Evolutionary conservation across 169 alveolate genomes (phyloP).

Genomic region (Plasmodium sp.): DNA sequence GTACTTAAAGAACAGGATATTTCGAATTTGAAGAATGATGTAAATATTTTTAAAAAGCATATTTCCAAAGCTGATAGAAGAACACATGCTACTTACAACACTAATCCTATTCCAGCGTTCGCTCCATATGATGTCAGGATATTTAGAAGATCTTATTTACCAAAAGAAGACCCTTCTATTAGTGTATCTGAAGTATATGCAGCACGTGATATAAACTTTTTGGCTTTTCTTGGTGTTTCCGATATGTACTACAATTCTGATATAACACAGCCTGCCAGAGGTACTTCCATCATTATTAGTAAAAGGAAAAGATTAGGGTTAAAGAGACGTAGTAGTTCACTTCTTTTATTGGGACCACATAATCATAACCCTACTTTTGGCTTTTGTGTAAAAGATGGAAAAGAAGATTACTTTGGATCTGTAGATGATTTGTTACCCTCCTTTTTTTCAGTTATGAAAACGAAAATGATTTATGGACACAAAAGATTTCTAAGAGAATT

Average conservation of each 20-base stretch:
- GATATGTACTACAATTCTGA: constrained; percentile 55
- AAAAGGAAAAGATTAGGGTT: constrained; percentile 11
- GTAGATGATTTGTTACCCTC: constrained; percentile 22
- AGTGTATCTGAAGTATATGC: not conserved
- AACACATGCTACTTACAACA: not conserved
- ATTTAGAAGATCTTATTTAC: not conserved
- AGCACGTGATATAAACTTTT: constrained; percentile 30
- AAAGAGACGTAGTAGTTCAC: constrained; percentile 42
- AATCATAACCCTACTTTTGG: not conserved
- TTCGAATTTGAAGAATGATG: not conserved
- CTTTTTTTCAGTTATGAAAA: constrained; percentile 59
- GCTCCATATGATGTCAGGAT: not conserved
- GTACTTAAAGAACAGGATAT: not conserved
- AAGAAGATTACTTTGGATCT: constrained; percentile 13
- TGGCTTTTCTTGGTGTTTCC: constrained; percentile 9
- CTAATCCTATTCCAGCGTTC: not conserved
- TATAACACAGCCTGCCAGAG: constrained; percentile 5
- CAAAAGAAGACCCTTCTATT: not conserved
- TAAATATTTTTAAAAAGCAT: not conserved
- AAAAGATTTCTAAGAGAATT: constrained; percentile 23
- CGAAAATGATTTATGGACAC: constrained; percentile 25
- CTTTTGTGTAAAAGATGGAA: constrained; percentile 3
- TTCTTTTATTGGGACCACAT: not conserved
- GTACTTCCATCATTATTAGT: not conserved
- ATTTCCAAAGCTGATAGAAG: not conserved